phyloP scores from a whole-genome alignment of 83 land plant species.

The Picea abies region DNA sequence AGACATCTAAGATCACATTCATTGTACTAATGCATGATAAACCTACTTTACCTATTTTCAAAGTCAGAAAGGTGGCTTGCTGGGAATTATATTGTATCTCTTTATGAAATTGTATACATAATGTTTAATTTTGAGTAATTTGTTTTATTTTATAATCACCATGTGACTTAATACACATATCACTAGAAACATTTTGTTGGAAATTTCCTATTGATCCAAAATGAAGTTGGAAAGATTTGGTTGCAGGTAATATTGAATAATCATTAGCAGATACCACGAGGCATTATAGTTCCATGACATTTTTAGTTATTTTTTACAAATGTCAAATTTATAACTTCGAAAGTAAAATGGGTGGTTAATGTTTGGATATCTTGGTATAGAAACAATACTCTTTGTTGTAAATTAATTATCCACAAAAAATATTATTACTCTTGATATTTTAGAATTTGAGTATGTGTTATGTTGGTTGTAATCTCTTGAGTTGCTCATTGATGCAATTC shows the following conservation, averaged over 20 bases:
- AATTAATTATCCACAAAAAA: too few relatives aligned
- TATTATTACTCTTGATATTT: too few relatives aligned
- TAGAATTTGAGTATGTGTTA: too few relatives aligned
- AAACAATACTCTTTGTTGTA: too few relatives aligned
- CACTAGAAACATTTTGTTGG: neutral
- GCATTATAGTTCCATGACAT: too few relatives aligned
- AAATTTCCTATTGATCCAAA: neutral
- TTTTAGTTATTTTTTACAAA: too few relatives aligned
- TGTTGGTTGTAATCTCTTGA: too few relatives aligned
- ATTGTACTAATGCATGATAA: neutral
- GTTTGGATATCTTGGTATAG: too few relatives aligned
- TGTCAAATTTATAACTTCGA: too few relatives aligned
- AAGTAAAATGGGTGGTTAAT: too few relatives aligned
- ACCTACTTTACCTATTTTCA: neutral
- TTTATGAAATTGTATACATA: neutral
- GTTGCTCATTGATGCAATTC: too few relatives aligned
- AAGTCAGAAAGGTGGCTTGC: neutral
- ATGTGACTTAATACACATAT: neutral
- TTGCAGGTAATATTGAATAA: neutral
- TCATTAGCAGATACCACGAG: too few relatives aligned
- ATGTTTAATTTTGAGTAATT: neutral
- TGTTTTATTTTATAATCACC: neutral
- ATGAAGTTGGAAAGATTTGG: neutral
- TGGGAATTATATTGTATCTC: neutral
- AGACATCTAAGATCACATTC: constrained; percentile 22